Percentiles rank a stretch among this genome's conserved stretches.
phyloP scores from a whole-genome alignment of 2,329 filamentous ascomycete genomes.

The Paracamarosporium sp. region DNA sequence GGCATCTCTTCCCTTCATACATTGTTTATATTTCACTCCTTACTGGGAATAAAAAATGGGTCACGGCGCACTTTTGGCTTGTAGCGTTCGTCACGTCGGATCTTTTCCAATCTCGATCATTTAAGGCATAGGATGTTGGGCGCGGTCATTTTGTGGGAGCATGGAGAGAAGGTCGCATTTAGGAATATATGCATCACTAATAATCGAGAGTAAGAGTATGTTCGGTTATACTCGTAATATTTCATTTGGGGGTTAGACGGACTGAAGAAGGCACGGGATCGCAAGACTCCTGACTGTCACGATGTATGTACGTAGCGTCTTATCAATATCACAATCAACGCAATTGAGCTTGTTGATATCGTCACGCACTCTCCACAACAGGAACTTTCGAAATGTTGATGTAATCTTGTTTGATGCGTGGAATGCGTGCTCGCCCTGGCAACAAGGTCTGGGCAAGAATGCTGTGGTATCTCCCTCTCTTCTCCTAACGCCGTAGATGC shows the following conservation, averaged over 20 bases:
- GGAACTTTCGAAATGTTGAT: neutral
- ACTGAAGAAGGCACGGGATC: neutral
- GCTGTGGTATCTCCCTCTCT: constrained; percentile 6
- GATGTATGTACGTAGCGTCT: constrained; percentile 14
- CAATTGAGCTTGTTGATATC: constrained; percentile 2
- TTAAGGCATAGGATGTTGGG: constrained; percentile 12
- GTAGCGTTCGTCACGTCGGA: constrained; percentile 4
- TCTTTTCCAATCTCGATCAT: neutral
- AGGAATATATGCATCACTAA: constrained; percentile 10
- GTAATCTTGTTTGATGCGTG: neutral
- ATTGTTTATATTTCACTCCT: constrained; percentile 25
- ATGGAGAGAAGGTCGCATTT: constrained; percentile 6
- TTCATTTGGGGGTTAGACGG: constrained; percentile 1
- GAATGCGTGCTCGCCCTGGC: constrained; percentile 5
- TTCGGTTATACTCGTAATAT: neutral
- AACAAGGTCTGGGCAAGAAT: constrained; percentile 1
- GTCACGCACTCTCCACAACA: neutral
- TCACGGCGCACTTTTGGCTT: constrained; percentile 3
- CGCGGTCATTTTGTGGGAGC: neutral
- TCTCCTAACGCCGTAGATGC: neutral
- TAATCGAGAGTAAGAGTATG: constrained; percentile 4
- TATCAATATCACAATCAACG: constrained; percentile 9
- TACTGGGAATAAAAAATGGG: constrained; percentile 14
- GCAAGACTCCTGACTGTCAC: neutral
- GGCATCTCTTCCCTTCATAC: constrained; percentile 19